phyloP scores from a whole-genome alignment of 1,139 yeast genomes.

The Saccharomyces pastorianus region DNA sequence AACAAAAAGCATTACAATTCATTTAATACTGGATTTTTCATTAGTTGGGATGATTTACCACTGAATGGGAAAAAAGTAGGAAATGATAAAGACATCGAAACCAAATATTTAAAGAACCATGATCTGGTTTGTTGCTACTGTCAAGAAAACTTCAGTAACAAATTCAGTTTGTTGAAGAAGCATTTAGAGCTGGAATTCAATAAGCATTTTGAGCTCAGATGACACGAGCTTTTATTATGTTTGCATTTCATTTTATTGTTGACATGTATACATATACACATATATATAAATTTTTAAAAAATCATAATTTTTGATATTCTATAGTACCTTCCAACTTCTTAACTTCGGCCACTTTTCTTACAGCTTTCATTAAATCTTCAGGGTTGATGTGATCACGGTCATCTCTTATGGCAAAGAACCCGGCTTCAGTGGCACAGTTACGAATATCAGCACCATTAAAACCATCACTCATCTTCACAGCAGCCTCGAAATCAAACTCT shows the following conservation, averaged over 20 bases:
- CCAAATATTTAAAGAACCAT: constrained; percentile 29
- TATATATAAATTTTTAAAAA: neutral
- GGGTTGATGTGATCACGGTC: constrained; percentile 93
- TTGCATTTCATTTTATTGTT: neutral
- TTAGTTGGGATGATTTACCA: constrained; percentile 42
- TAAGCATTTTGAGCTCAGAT: constrained; percentile 15
- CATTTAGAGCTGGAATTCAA: constrained; percentile 43
- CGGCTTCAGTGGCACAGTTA: constrained; percentile 97
- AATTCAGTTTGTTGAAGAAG: constrained; percentile 40
- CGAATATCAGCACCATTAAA: constrained; percentile 98
- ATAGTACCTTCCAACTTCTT: constrained; percentile 95
- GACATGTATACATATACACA: neutral
- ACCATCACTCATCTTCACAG: constrained; percentile 97
- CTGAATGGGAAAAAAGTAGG: constrained; percentile 12
- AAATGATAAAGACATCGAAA: constrained; percentile 24
- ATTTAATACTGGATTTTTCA: constrained; percentile 58
- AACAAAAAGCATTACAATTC: constrained; percentile 64
- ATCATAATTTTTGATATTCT: constrained; percentile 80
- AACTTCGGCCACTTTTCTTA: constrained; percentile 91
- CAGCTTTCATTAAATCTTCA: constrained; percentile 94
- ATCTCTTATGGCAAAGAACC: constrained; percentile 95
- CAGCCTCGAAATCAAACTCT: constrained; percentile 94
- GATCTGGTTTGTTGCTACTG: constrained; percentile 49
- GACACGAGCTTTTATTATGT: neutral
- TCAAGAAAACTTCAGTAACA: constrained; percentile 38